Evolutionary conservation across 768 basidiomycete genomes (phyloP), one percentile per base, ranked within the genome.

Genomic region (Hygrophoropsis aurantiaca): DNA sequence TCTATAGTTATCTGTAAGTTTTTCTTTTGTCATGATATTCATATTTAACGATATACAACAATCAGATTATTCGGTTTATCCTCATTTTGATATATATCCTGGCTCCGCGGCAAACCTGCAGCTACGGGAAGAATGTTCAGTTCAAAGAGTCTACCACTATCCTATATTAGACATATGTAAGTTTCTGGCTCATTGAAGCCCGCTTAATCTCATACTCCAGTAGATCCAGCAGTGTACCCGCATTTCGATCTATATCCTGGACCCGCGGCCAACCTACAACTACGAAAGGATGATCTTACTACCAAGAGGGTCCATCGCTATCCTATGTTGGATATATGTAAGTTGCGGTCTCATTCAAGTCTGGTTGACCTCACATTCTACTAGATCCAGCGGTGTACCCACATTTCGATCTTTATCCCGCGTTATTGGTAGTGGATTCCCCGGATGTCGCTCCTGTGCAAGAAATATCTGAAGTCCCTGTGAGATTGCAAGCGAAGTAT

Each of bases 221-320:
- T 35, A 75, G 75, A 77, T 53, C 66, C 62, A n/a, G 49, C 62
- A 4, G 56, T 61, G 24, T 77, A 78, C 51, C 75, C 77, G 5
- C 50, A 69, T 50, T 61, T 77, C 24, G 61, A 68, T 18, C 48
- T 75, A 9, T 76, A 74, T 56, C 75, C 74, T 41, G 26, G 30
- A n/a, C n/a, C n/a, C n/a, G n/a, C n/a, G n/a, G n/a, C n/a, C n/a
- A n/a, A n/a, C n/a, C n/a, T n/a, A n/a, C n/a, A n/a, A n/a, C n/a
- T n/a, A n/a, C n/a, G n/a, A n/a, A n/a, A n/a, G n/a, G n/a, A n/a
- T n/a, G n/a, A n/a, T n/a, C n/a, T n/a, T n/a, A n/a, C n/a, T n/a
- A n/a, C n/a, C n/a, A n/a, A n/a, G n/a, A n/a, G n/a, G n/a, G 43
- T 40, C 7, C 39, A 45, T 19, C 9, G 30, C 11, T 58, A 58